A percentile compares a stretch with the other conserved stretches of the same genome.
phyloP scores from a whole-genome alignment of 768 basidiomycete genomes.

The Clavulina sp. region DNA sequence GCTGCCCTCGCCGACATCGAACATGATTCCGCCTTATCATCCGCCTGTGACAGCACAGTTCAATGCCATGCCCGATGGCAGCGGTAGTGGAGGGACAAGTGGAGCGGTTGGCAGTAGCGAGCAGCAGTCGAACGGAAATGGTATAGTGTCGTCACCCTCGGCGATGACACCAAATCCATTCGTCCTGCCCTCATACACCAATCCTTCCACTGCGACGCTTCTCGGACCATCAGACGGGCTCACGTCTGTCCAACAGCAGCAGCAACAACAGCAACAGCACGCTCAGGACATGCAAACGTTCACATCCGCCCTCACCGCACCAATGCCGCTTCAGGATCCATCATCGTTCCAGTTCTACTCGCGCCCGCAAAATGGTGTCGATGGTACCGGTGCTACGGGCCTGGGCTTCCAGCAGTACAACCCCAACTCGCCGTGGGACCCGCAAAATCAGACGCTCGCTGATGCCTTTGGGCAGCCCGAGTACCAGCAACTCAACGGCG shows the following conservation, averaged over 20 bases:
- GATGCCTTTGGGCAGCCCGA: conserved; percentile 1
- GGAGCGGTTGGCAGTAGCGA: too few relatives aligned
- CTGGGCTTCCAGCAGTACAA: not conserved
- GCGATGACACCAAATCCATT: too few relatives aligned
- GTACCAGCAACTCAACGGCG: not conserved
- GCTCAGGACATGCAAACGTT: not conserved
- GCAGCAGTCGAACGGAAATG: not conserved
- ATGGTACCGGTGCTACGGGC: not conserved
- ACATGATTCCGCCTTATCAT: not conserved
- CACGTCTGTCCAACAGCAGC: conserved; percentile 3
- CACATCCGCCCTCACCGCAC: not conserved
- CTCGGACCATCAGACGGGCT: too few relatives aligned
- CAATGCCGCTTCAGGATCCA: not conserved
- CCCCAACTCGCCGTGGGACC: not conserved
- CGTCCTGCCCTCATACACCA: too few relatives aligned
- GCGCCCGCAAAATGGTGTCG: not conserved
- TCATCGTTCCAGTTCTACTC: not conserved
- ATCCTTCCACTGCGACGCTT: too few relatives aligned
- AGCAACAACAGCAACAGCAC: conserved; percentile 3
- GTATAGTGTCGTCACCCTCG: too few relatives aligned
- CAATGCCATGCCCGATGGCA: too few relatives aligned
- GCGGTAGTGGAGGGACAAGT: too few relatives aligned
- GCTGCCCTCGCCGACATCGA: not conserved
- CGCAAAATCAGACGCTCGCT: not conserved
- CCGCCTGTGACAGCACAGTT: not conserved